Conservation (phyloP, 495 filamentous ascomycete species). For the Aspergillus leporis region DNA sequence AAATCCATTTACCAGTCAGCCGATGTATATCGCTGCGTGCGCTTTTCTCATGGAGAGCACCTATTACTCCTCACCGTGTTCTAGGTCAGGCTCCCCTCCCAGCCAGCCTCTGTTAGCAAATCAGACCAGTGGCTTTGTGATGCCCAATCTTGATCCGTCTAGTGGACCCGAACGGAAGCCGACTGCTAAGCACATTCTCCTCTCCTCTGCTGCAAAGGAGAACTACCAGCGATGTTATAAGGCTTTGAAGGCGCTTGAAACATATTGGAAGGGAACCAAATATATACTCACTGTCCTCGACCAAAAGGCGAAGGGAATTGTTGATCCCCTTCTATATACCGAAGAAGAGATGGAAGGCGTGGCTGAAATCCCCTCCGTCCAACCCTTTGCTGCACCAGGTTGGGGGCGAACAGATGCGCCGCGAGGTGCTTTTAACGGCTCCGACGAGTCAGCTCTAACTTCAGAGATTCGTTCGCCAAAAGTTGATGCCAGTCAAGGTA, state of each 20-base stretch:
- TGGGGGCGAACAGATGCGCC: constrained; percentile 41
- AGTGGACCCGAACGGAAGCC: constrained; percentile 45
- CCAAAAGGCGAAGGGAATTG: constrained; percentile 81
- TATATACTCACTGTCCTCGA: constrained; percentile 87
- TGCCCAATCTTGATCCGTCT: constrained; percentile 39
- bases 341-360: constrained; percentile 75
- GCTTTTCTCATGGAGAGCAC: constrained; percentile 81
- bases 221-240: constrained; percentile 84
- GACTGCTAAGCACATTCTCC: constrained; percentile 66
- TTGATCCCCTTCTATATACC: constrained; percentile 77
- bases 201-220: constrained; percentile 72
- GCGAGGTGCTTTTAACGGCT: constrained; percentile 24
- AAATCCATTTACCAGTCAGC: constrained; percentile 86
- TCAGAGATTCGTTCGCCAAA: constrained; percentile 41
- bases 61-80: constrained; percentile 45
- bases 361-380: constrained; percentile 37
- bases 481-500: constrained; percentile 55
- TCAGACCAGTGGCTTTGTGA: constrained; percentile 43
- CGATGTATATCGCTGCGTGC: constrained; percentile 86
- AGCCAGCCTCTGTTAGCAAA: constrained; percentile 36
- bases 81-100: constrained; percentile 30
- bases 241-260: constrained; percentile 70
- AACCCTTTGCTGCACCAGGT: constrained; percentile 41
- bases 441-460: constrained; percentile 27
- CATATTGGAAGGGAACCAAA: constrained; percentile 81